Conservation (phyloP, 2,329 filamentous ascomycete species). For the Aspergillus sp. region DNA sequence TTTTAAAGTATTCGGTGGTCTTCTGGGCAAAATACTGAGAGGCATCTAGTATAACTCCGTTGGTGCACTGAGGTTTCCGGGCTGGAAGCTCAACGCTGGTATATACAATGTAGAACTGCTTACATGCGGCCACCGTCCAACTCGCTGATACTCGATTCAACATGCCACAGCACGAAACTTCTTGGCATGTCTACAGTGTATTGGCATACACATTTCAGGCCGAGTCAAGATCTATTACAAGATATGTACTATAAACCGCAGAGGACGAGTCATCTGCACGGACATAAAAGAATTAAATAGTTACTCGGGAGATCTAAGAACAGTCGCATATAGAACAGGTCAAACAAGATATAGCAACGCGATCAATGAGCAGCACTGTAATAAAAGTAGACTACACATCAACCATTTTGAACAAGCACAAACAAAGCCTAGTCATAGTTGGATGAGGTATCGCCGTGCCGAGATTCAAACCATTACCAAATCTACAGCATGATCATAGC, state of each 20-base stretch:
- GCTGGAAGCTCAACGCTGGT: too few species aligned
- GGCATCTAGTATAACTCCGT: too few species aligned
- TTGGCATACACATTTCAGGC: neutral
- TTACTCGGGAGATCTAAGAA: neutral
- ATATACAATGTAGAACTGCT: too few species aligned
- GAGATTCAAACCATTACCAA: neutral
- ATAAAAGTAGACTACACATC: neutral
- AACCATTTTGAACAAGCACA: neutral
- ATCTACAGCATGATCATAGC: slow-evolving; percentile 46
- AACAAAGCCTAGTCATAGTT: neutral
- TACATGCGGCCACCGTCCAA: too few species aligned
- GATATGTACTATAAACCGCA: neutral
- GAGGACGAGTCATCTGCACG: neutral
- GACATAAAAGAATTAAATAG: neutral
- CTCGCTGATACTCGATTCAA: neutral
- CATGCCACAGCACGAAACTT: neutral
- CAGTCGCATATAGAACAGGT: neutral
- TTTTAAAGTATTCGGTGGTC: too few species aligned
- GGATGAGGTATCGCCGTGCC: neutral
- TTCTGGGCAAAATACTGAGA: too few species aligned
- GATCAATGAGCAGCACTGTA: neutral
- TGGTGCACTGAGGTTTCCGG: too few species aligned
- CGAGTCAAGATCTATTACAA: neutral
- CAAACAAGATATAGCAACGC: neutral
- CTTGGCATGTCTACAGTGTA: neutral